Evolutionary conservation across 148 eudicot species (phyloP), one percentile per base, ranked within the genome.

Genomic region (Silene latifolia): DNA sequence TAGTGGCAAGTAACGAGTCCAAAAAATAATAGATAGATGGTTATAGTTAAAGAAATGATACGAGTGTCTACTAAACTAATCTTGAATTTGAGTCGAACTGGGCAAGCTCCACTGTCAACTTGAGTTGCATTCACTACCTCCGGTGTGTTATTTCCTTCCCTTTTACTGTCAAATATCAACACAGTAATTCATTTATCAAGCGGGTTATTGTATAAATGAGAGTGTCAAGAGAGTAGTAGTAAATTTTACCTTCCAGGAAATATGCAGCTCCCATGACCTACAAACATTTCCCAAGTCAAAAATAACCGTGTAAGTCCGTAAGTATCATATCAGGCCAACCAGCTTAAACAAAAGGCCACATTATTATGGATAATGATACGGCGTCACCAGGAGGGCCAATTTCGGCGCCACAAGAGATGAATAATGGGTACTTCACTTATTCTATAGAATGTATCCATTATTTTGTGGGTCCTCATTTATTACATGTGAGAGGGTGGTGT

Each of bases 241-340:
- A 14, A 19, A 25, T 73, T 87, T 74, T 66, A 94, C 98, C 98
- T 91, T 85, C 98, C 98, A 76, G 98, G 97, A 85, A 90, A 94
- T 82, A 90, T 73, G 83, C 98, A 94, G 76, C 54, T 80, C 80
- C 88, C 98, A 75, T 85, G 93, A 89, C 98, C 98, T 94, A 88
- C 91, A 91, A 70, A 81, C 20, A 74, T 77, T 47, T 65, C 80
- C 84, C 82, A 76, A 53, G 20, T 24, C 18, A 64, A 32, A 21
- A 59, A n/a, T 10, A 57, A 8, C 12, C 51, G 64, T 81, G 64
- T 81, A 23, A 60, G 76, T 4, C 35, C 35, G 35, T 32, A 32
- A 1, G 35, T 32, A 32, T 32, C 29, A 61, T 19, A 53, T 53
- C 14, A 68, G 20, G 47, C 39, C 63, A 74, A 51, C 48, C 48